These are phyloP conservation scores for Triticum aestivum DNA, from an alignment of 176 grass and related monocot species.

Conservation along the genomic window IWGSC_CS_RefSeq_v2.1 NC_057801.1:768221688-768222187, in stretches of 20 bases:
- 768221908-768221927: not conserved
- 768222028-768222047: not conserved
- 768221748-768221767: too few species aligned
- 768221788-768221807: not conserved
- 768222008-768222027: not conserved
- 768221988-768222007: not conserved
- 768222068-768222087: rapidly evolving
- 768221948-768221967: too few species aligned
- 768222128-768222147: not conserved
- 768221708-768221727: too few species aligned
- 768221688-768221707: too few species aligned
- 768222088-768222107: not conserved
- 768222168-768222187: not conserved
- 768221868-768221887: not conserved
- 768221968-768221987: too few species aligned
- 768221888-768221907: not conserved
- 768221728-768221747: too few species aligned
- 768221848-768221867: not conserved
- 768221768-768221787: not conserved
- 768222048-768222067: not conserved
- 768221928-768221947: not conserved
- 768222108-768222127: not conserved
- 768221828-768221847: not conserved
- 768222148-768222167: not conserved
- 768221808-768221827: not conserved